Evolutionary conservation across 805 yeast genomes (phyloP), one percentile per base, ranked within the genome.

Genomic region (Candida pini): DNA sequence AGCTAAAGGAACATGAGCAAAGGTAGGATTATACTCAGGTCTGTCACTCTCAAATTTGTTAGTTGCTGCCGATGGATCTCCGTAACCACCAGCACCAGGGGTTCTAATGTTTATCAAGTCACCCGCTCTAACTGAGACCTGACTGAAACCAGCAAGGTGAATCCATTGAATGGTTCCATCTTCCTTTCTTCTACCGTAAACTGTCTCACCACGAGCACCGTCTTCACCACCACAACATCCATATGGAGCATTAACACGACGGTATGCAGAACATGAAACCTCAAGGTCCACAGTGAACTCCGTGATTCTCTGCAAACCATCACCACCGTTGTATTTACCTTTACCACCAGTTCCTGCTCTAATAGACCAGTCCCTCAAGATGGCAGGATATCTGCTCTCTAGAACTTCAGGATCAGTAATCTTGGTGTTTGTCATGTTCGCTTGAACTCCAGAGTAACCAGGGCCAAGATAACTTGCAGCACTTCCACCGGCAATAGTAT

Each of bases 371-470:
- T 71, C 70, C 20, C 55, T 63, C 21, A 73, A 54, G 20, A 71
- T 55, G 17, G 68, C 69, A 3, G 79, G 78, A 44, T 71, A 72
- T 31, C 78, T 52, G 37, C 68, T 61, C 46, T 73, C 79, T 39
- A 73, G 60, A 9, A 71, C 58, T 46, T 73, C 79, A 1, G 75
- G 69, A 43, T 73, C 79, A 1, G 79, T 73, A 44, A 72, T 73
- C 55, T 38, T 41, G 24, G 48, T 44, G 35, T 44, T 44, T 9
- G 48, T 41, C 48, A 44, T 44, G 18, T 9, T 69, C 57, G 37
- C 76, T 67, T 73, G 78, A 5, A 72, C 71, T 18, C 68, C 79
- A 13, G 63, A 54, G 43, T 59, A 71, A 2, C 68, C 74, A 61
- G 61, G 63, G 14, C 61, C 68, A 43, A 26, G 42, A 5, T 64